Evolutionary conservation across 73 alveolate species (phyloP), one percentile per base, ranked within the genome.

Genomic region (Symbiodinium natans): DNA sequence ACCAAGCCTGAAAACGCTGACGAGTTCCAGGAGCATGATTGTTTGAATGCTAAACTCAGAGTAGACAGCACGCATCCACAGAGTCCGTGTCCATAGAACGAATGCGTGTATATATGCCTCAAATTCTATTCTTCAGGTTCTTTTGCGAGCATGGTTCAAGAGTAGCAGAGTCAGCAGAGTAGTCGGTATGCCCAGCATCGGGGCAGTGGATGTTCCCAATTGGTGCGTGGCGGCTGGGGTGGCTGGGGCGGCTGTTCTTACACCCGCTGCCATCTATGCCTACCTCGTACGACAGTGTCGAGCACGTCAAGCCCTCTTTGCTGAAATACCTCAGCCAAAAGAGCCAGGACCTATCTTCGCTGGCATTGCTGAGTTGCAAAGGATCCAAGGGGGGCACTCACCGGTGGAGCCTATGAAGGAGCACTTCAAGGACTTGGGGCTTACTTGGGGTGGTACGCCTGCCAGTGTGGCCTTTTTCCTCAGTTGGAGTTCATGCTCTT

Each of bases 201-300:
- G 48, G 7, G 95, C 73, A 7, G 95, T 88, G 73, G 95, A 88
- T 63, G 95, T 90, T n/a, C 88, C 88, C 59, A 90, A 68, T 10
- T 90, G 97, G 97, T 68, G 75, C 77, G 31, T 83, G 77, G 95
- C 36, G 43, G 97, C 88, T 10, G n/a, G n/a, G n/a, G n/a, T n/a
- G n/a, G n/a, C n/a, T n/a, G 97, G 89, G 75, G 75, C 77, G 39
- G 87, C 89, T 13, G 75, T 43, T 19, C 38, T 73, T 15, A 71
- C 97, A 19, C 89, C 88, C 1, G 97, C 97, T 1, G 89, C 97
- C 2, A 40, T 42, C 34, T 90, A 90, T 40, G 97, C 97, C 9
- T 71, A 90, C 88, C 87, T 90, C 56, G 41, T 68, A 40, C 54
- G 80, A 13, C 11, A 2, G 43, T 31, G 88, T 88, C 97, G 80